These are phyloP conservation scores for Dendryphion nanum DNA, from an alignment of 2,329 filamentous ascomycete species.

Conservation along the genomic window DNA sequence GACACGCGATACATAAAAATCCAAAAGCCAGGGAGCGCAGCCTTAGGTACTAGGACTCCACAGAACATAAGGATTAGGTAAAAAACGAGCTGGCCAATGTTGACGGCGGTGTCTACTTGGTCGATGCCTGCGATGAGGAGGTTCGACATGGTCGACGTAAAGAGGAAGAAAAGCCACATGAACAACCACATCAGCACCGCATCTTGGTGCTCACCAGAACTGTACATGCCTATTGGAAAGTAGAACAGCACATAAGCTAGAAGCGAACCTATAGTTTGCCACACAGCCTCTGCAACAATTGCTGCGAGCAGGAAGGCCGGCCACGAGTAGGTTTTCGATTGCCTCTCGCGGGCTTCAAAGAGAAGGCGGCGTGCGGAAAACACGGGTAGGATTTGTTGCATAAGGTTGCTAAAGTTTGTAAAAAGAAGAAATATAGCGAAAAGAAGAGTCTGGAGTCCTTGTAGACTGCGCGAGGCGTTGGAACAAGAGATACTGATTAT, in stretches of 20 bases:
- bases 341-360: constrained; percentile 11
- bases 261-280: constrained; percentile 6
- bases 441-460: constrained; percentile 22
- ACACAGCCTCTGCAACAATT: constrained; percentile 7
- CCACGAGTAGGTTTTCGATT: constrained; percentile 12
- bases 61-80: constrained; percentile 55
- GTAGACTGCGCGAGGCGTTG: constrained; percentile 11
- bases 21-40: constrained; percentile 68
- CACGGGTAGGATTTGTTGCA: constrained; percentile 13
- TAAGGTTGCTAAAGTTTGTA: constrained; percentile 18
- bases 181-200: constrained; percentile 1
- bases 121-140: not conserved
- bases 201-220: constrained; percentile 1
- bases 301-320: constrained; percentile 49
- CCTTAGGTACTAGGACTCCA: constrained; percentile 40
- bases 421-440: constrained; percentile 24
- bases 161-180: constrained; percentile 9
- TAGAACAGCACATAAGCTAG: constrained; percentile 9
- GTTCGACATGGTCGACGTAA: constrained; percentile 4
- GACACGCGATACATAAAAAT: constrained; percentile 76
- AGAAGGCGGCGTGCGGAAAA: constrained; percentile 5
- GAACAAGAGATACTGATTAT: constrained; percentile 62
- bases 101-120: not conserved
- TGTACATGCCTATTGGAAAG: constrained; percentile 9
- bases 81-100: constrained; percentile 35